These are phyloP conservation scores for Ogataea henricii DNA, from an alignment of 805 yeast genomes.

Conservation along the genomic window DNA sequence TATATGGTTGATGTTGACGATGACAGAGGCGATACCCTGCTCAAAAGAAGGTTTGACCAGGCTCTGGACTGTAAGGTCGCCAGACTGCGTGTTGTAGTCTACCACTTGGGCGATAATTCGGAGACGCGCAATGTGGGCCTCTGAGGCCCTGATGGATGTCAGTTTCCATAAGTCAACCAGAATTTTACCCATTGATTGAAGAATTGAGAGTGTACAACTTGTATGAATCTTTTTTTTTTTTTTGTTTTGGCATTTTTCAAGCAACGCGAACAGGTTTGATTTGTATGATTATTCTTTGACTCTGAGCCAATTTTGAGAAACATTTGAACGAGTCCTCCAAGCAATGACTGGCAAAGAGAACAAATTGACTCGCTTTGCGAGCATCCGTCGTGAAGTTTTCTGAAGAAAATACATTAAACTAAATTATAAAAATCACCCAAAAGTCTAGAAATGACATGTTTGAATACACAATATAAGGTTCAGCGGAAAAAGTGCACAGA, in stretches of 20 bases:
- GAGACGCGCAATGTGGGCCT: constrained; percentile 16
- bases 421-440: constrained; percentile 6
- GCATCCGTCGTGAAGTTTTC: not conserved
- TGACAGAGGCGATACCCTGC: constrained; percentile 2
- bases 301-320: no score
- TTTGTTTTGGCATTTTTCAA: not conserved
- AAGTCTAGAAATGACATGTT: constrained; percentile 4
- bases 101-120: constrained; percentile 28
- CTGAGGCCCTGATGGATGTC: constrained; percentile 8
- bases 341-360: no score
- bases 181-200: constrained; percentile 24
- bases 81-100: constrained; percentile 21
- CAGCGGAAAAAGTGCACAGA: constrained; percentile 5
- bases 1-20: constrained; percentile 15
- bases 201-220: not conserved
- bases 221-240: not conserved
- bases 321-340: no score
- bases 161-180: constrained; percentile 21
- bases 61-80: constrained; percentile 18
- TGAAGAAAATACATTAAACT: not conserved
- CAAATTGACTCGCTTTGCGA: no score
- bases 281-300: no score
- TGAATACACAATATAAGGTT: constrained; percentile 5
- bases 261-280: no score
- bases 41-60: constrained; percentile 9